Base-by-base conservation (phyloP, 805 yeast genomes). In the Kluyveromyces aestuarii region DNA sequence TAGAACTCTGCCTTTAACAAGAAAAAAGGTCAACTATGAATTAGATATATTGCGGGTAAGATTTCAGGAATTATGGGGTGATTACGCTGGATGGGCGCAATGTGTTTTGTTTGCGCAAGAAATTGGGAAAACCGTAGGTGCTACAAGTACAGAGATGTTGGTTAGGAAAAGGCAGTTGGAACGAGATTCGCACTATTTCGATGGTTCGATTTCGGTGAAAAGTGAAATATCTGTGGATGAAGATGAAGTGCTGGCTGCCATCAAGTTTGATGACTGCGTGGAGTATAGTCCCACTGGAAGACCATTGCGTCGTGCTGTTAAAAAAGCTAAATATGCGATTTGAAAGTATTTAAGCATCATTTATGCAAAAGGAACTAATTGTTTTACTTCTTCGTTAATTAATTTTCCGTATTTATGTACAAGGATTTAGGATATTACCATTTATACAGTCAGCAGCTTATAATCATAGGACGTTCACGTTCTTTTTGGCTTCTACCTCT, bases 61-160 rank as follows among this genome's bases (percentile, higher is more conserved):
- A 61, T 82, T 91, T 62, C 72, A 75, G 41, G 72, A 73, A 0
- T 68, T 81, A 41, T 93, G 96, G 91, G 97, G 96, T 0, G 77
- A 77, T 1, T 85, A 84, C 62, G 97, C 99, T 1, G 99, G 99
- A 0, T 93, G 99, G 99, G 98, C 98, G 0, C 99, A 91, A 60
- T 84, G 91, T n/a, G 88, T 91, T 10, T 71, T 90, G 49, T 90
- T 90, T 66, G 84, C 97, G 0, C 87, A 89, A 6, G 96, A 89
- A 60, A 72, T 90, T 45, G 89, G 85, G 51, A 72, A 87, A 49
- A 77, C 85, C 48, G 82, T 81, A 58, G 93, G 93, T 1, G 66
- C 80, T 16, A 81, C 80, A 50, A 55, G 62, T 14, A 47, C 48
- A 19, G 53, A 46, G 14, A 65, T 62, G 19, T 52, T 54, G 11